Evolutionary conservation across 129 eudicot species (phyloP), one percentile per base, ranked within the genome.

Genomic region (Escallonia herrerae): DNA sequence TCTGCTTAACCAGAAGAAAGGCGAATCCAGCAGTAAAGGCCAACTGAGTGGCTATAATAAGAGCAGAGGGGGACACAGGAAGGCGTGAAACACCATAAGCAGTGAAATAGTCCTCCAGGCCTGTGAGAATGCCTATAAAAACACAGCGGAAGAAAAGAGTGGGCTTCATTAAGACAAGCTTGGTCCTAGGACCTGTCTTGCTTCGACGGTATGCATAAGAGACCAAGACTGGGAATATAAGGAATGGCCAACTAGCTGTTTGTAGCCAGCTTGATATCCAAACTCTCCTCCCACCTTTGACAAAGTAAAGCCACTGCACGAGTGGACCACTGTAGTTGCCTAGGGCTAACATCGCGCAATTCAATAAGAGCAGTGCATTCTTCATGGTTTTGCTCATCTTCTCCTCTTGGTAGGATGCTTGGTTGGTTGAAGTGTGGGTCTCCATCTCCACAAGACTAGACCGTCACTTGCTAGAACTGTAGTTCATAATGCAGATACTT

Each of bases 21-120:
- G 87, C 81, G 11, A 77, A 82, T 61, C 77, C 80, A 37, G 87
- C 87, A 49, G 83, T 78, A 60, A 82, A 82, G 7, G 79, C 87
- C 50, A 82, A 68, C 33, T 82, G 83, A 33, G 83, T 71, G 7
- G 87, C 81, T 13, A 74, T 71, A 8, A 82, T 60, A 10, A 78
- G 70, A 48, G 87, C 81, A 38, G 81, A 82, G 38, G 87, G 74
- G 2, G 83, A 74, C 14, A 82, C 83, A 2, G 87, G 81, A 9
- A 82, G 68, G 50, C 73, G 73, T 4, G 83, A 63, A 44, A 75
- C 73, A 0, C 87, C 83, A 56, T 70, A 75, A 9, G 83, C 74
- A 12, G 71, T 61, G 9, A 82, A 45, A 50, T 82, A 82, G 53
- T 78, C 76, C 51, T 78, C 83, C 1, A 76, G 47, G n/a, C 87